These are phyloP conservation scores for Globisporangium okanoganense DNA, from an alignment of 352 stramenopile species.

Conservation along the genomic window DNA sequence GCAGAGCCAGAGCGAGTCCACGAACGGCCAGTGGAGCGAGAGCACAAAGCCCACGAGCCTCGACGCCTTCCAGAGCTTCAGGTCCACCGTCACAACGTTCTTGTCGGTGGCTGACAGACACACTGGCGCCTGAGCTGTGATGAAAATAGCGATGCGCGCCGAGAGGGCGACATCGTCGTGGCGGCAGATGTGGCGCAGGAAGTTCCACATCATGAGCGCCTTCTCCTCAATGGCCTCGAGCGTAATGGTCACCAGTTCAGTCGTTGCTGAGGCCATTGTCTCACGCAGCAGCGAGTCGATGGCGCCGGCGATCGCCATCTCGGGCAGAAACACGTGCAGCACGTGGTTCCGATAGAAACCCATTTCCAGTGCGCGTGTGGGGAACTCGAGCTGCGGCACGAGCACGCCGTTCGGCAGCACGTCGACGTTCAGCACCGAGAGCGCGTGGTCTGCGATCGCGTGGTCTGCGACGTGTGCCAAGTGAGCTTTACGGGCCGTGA, in stretches of 20 bases:
- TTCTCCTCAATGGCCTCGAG: slow-evolving; percentile 33
- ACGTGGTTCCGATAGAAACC: slow-evolving; percentile 87
- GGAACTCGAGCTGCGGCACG: slow-evolving; percentile 46
- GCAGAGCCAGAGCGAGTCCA: slow-evolving; percentile 71
- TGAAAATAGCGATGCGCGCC: slow-evolving; percentile 30
- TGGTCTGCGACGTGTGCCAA: slow-evolving; percentile 58
- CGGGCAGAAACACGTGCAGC: slow-evolving; percentile 71
- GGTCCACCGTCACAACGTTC: slow-evolving; percentile 22
- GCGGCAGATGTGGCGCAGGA: slow-evolving; percentile 64
- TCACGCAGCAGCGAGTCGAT: slow-evolving; percentile 39
- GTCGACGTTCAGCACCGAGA: slow-evolving; percentile 56
- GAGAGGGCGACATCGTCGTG: slow-evolving; percentile 46
- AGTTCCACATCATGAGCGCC: slow-evolving; percentile 51
- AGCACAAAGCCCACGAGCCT: slow-evolving; percentile 57
- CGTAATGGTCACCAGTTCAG: slow-evolving; percentile 14
- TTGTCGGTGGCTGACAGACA: slow-evolving; percentile 6
- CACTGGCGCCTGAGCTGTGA: slow-evolving; percentile 19
- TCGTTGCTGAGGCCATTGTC: slow-evolving; percentile 3
- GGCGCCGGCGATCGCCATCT: slow-evolving; percentile 67
- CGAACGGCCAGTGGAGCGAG: slow-evolving; percentile 71
- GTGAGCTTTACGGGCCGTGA: slow-evolving; percentile 38
- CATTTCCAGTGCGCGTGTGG: slow-evolving; percentile 64
- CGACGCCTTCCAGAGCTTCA: slow-evolving; percentile 30
- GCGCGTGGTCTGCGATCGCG: slow-evolving; percentile 49
- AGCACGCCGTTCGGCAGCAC: slow-evolving; percentile 39